phyloP scores from a whole-genome alignment of 352 stramenopile genomes.

The Plasmopara muralis region DNA sequence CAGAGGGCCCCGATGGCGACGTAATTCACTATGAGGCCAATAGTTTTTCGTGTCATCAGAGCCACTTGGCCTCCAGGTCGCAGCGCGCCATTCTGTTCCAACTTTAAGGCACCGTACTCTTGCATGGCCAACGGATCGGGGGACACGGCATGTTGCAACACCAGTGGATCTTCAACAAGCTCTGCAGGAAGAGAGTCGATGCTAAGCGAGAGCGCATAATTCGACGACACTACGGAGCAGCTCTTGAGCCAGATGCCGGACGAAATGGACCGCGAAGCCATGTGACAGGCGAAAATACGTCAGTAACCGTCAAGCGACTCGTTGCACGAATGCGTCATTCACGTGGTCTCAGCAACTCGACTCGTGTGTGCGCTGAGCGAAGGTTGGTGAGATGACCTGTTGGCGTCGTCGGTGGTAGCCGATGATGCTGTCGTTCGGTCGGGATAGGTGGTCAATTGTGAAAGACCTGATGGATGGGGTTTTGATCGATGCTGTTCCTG shows the following conservation, averaged over 20 bases:
- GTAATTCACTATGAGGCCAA: slow-evolving; percentile 73
- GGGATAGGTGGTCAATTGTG: no score
- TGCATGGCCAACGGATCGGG: slow-evolving; percentile 15
- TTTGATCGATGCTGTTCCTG: no score
- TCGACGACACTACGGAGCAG: slow-evolving; percentile 22
- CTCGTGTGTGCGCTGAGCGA: slow-evolving; percentile 2
- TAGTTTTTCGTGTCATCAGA: slow-evolving; percentile 34
- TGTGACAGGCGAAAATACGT: slow-evolving; percentile 15
- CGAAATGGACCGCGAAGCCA: slow-evolving; percentile 16
- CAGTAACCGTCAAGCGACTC: slow-evolving; percentile 17
- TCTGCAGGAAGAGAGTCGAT: slow-evolving; percentile 23
- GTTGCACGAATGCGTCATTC: slow-evolving; percentile 7
- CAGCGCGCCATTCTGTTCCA: slow-evolving; percentile 57
- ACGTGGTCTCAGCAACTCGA: neutral
- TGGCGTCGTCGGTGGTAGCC: no score
- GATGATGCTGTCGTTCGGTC: no score
- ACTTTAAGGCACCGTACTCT: slow-evolving; percentile 55
- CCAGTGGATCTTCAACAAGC: slow-evolving; percentile 9
- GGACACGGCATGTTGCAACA: slow-evolving; percentile 8
- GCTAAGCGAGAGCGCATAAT: slow-evolving; percentile 17
- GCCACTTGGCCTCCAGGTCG: slow-evolving; percentile 42
- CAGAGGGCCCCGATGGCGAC: slow-evolving; percentile 58
- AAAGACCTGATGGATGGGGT: no score
- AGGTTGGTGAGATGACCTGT: no score
- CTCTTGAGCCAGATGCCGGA: slow-evolving; percentile 34